phyloP scores from a whole-genome alignment of 2,329 filamentous ascomycete species.

The Magnaporthales sp. region DNA sequence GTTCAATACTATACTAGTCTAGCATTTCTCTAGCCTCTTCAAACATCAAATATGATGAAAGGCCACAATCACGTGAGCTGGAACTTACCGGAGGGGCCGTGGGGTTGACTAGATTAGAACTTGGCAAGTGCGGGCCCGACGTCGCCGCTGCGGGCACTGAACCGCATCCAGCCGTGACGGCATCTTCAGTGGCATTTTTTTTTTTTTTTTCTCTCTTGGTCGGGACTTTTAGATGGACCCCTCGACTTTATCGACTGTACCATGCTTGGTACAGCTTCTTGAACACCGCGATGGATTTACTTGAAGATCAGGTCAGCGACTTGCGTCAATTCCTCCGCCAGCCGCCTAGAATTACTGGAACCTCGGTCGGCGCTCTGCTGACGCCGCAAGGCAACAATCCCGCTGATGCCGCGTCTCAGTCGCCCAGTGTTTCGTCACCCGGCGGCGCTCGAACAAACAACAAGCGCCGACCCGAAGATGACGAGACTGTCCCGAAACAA shows the following conservation, averaged over 20 bases:
- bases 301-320: constrained; percentile 45
- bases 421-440: not conserved
- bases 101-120: not conserved
- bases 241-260: not conserved
- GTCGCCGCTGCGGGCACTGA: not conserved
- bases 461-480: constrained; percentile 32
- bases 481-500: constrained; percentile 33
- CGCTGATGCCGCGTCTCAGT: constrained; percentile 3
- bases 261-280: not conserved
- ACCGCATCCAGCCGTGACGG: not conserved
- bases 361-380: constrained; percentile 12
- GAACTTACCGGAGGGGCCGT: not conserved
- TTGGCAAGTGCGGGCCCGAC: not conserved
- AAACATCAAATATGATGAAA: no score
- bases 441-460: not conserved
- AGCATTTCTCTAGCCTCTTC: not conserved
- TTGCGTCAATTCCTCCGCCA: constrained; percentile 26
- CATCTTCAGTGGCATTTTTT: not conserved
- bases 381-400: constrained; percentile 12
- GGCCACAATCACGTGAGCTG: not conserved
- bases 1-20: no score
- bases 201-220: not conserved
- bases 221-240: not conserved
- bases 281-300: constrained; percentile 37
- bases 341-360: constrained; percentile 11